Percentiles rank a stretch among this genome's conserved stretches.
Evolutionary conservation across 805 yeast species (phyloP).

Genomic region (Yarrowia sp.): DNA sequence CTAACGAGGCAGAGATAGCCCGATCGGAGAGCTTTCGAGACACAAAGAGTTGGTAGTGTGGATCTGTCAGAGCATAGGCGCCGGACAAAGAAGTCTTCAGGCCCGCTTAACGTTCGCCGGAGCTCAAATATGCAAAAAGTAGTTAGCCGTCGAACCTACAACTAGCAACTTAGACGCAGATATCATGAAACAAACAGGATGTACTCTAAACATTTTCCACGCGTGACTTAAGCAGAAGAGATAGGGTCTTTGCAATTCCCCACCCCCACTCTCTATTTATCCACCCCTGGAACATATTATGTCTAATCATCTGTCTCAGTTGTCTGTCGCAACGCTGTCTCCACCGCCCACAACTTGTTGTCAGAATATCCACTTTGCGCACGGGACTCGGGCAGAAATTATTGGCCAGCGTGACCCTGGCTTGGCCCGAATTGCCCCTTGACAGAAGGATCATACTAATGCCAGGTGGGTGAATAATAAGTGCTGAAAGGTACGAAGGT

Average conservation of each 20-base stretch:
- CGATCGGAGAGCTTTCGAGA: neutral
- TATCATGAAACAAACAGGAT: too few species aligned
- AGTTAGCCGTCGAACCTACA: too few species aligned
- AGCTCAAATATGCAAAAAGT: neutral
- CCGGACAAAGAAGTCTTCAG: neutral
- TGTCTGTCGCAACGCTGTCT: neutral
- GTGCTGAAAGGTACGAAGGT: too few species aligned
- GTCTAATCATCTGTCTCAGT: neutral
- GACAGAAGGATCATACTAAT: neutral
- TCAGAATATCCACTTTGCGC: neutral
- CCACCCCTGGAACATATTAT: neutral
- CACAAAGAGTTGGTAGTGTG: neutral
- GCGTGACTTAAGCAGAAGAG: too few species aligned
- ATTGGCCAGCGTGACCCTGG: neutral
- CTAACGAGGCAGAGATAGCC: neutral
- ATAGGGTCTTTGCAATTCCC: too few species aligned
- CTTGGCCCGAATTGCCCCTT: neutral
- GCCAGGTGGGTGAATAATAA: neutral
- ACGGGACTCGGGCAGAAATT: neutral
- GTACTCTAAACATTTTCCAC: too few species aligned
- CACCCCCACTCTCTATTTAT: neutral
- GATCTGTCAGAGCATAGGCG: neutral
- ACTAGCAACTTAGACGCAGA: too few species aligned
- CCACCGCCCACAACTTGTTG: slow-evolving; percentile 8
- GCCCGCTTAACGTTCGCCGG: neutral